These are phyloP conservation scores for Penicillium sp. DNA, from an alignment of 2,329 filamentous ascomycete species.

Conservation along the genomic window DNA sequence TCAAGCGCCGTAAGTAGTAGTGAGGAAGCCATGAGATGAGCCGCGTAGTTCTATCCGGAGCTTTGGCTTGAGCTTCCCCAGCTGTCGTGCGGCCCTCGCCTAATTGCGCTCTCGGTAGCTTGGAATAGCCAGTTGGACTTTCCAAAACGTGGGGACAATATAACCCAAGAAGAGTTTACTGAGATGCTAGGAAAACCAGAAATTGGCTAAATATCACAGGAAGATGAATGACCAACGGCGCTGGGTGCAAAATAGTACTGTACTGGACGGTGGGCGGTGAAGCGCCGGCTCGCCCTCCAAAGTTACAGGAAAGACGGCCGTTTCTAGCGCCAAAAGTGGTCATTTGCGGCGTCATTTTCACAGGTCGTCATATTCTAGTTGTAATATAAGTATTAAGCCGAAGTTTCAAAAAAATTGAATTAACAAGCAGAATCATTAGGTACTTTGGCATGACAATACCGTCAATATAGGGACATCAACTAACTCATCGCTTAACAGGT, in stretches of 20 bases:
- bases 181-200: too few relatives aligned
- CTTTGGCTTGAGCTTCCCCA: neutral
- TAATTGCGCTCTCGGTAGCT: too few relatives aligned
- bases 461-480: conserved; percentile 11
- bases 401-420: neutral
- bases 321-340: neutral
- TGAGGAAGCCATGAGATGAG: neutral
- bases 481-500: conserved; percentile 1
- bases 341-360: neutral
- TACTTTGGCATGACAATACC: neutral
- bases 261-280: neutral
- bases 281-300: neutral
- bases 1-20: neutral
- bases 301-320: neutral
- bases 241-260: neutral
- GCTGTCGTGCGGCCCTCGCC: too few relatives aligned
- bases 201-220: too few relatives aligned
- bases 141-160: too few relatives aligned
- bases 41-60: neutral
- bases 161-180: too few relatives aligned
- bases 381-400: too few relatives aligned
- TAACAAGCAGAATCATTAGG: conserved; percentile 9
- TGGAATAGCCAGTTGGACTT: too few relatives aligned
- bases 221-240: neutral
- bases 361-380: neutral